A percentile compares a stretch with the other conserved stretches of the same genome.
These are phyloP conservation scores for Pyrenophora tritici-repentis DNA, from an alignment of 2,329 filamentous ascomycete species.

Conservation along the genomic window DNA sequence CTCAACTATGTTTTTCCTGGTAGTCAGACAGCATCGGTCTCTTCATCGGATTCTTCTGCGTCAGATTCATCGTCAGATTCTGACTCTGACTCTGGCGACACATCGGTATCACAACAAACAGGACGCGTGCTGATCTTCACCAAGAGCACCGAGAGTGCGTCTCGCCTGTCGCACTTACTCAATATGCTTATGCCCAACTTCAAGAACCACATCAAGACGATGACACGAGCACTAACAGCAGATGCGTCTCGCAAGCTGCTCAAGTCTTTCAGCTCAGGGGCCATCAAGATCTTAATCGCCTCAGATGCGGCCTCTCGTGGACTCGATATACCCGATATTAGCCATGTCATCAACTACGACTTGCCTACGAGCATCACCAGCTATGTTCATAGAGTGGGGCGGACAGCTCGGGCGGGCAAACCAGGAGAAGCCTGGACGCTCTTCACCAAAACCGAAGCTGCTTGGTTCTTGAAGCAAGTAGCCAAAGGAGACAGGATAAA, in stretches of 20 bases:
- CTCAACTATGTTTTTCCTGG: conserved; percentile 55
- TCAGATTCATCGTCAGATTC: conserved; percentile 14
- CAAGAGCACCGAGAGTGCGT: conserved; percentile 84
- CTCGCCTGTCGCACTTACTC: conserved; percentile 83
- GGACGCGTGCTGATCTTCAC: conserved; percentile 77
- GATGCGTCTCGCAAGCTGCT: conserved; percentile 70
- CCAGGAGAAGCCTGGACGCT: conserved; percentile 83
- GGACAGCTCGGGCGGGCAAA: conserved; percentile 82
- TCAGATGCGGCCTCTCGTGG: conserved; percentile 93
- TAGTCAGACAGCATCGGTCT: conserved; percentile 8
- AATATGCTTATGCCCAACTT: conserved; percentile 66
- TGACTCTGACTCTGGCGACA: conserved; percentile 16
- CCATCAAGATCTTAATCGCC: conserved; percentile 77
- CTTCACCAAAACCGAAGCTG: conserved; percentile 77
- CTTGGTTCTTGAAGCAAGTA: conserved; percentile 91
- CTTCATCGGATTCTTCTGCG: conserved; percentile 17
- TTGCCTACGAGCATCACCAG: conserved; percentile 78
- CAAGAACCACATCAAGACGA: conserved; percentile 64
- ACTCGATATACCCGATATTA: conserved; percentile 78
- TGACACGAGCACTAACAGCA: conserved; percentile 79
- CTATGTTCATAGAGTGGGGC: conserved; percentile 90
- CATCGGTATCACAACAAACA: conserved; percentile 25
- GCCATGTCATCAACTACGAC: conserved; percentile 93
- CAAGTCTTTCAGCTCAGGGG: conserved; percentile 65
- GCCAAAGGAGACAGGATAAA: conserved; percentile 61